Percentiles rank a stretch among this genome's conserved stretches.
Evolutionary conservation across 495 filamentous ascomycete species (phyloP).

Genomic region (Entonaema liquescens): DNA sequence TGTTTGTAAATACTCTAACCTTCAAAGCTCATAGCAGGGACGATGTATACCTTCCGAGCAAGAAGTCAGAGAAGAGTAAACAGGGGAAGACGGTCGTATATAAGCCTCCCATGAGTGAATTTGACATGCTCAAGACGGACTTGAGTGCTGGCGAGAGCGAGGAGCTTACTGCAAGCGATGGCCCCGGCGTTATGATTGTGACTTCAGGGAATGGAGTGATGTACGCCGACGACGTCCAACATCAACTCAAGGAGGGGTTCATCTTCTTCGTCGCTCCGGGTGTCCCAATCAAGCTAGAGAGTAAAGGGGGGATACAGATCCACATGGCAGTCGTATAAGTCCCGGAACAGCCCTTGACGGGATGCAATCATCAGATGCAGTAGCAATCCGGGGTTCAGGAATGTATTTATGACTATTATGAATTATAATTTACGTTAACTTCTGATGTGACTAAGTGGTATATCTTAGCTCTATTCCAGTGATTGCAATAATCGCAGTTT

Average conservation of each 20-base stretch:
- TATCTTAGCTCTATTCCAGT: no score
- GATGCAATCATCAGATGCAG: neutral
- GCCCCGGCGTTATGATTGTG: conserved; percentile 72
- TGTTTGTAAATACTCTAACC: conserved; percentile 68
- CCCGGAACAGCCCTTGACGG: neutral
- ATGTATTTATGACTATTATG: neutral
- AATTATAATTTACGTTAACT: neutral
- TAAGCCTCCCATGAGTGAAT: conserved; percentile 75
- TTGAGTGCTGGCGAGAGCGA: conserved; percentile 67
- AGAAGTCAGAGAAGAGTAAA: conserved; percentile 61
- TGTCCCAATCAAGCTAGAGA: conserved; percentile 58
- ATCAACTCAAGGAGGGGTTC: conserved; percentile 68
- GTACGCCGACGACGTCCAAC: conserved; percentile 60
- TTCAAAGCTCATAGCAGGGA: conserved; percentile 67
- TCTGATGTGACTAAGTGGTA: neutral
- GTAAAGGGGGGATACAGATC: conserved; percentile 61
- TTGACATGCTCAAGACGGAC: conserved; percentile 70
- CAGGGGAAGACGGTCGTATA: conserved; percentile 68
- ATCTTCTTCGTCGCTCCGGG: conserved; percentile 76
- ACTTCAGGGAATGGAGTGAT: conserved; percentile 69
- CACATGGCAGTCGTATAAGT: conserved; percentile 57
- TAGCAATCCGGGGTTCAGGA: neutral
- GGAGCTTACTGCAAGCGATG: conserved; percentile 62
- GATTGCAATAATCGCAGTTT: no score
- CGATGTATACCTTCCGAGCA: conserved; percentile 61